Evolutionary conservation across 441 rosid species (phyloP), one percentile per base, ranked within the genome.

Genomic region (Eugenia klotzschiana): DNA sequence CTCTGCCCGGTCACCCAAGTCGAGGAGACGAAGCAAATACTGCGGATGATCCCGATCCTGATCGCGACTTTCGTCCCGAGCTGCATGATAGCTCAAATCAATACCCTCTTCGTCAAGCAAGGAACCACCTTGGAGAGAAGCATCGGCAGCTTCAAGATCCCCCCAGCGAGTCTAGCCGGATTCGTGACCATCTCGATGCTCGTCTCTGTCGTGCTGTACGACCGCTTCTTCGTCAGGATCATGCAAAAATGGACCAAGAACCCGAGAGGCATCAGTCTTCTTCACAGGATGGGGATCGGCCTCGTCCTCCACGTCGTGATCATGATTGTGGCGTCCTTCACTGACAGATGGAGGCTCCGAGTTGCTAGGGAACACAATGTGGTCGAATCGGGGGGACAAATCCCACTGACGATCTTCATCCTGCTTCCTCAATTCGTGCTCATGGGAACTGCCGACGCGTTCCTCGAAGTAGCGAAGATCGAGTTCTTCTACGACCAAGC

Each of bases 401-500:
- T 95, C 51, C 98, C 95, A 2, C 49, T 93, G 83, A 88, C 92
- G 3, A 93, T 96, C 58, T 95, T 96, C 85, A 74, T 91, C 56
- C 74, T 96, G 64, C 94, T 96, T 77, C 99, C 98, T 51, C 98
- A 96, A 49, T 95, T 94, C 80, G 81, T 92, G 72, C 93, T 96
- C 10, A 94, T 95, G 97, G 98, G 99, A 73, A 84, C 86, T 1
- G 99, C 98, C 8, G 99, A 96, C 86, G 91, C 98, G 3, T 96
- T 93, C 84, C 53, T 95, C 11, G 97, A 91, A 83, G 96, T 94
- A 3, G 93, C 96, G 8, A 93, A 96, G 91, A 85, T 95, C 15
- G 99, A 94, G 85, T 95, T 94, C 89, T 96, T 95, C 89, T 95
- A 94, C 51, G 99, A 96, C 81, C 99, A 96, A 82, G 98, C 98